Conservation (phyloP, 768 basidiomycete genomes). For the Phaeotremella fagi region DNA sequence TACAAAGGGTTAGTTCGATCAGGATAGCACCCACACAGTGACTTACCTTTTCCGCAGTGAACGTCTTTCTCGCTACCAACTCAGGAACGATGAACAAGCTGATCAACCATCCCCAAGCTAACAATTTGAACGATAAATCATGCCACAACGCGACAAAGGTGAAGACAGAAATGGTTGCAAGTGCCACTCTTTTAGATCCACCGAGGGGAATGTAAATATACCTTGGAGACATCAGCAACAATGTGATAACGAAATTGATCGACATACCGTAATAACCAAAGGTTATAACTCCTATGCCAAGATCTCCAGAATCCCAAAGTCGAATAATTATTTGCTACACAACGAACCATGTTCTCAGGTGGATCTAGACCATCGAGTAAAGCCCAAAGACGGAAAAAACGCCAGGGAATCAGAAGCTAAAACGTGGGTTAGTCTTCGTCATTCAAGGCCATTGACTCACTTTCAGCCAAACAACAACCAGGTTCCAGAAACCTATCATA, state of each 20-base stretch:
- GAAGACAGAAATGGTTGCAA: slow-evolving; percentile 76
- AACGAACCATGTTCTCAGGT: slow-evolving; percentile 98
- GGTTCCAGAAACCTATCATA: slow-evolving; percentile 96
- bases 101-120: slow-evolving; percentile 96
- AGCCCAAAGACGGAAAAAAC: slow-evolving; percentile 94
- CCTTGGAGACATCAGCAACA: slow-evolving; percentile 50
- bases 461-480: slow-evolving; percentile 94
- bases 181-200: slow-evolving; percentile 57
- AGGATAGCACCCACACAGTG: not conserved
- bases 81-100: slow-evolving; percentile 87
- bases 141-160: slow-evolving; percentile 98
- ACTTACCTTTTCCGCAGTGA: slow-evolving; percentile 64
- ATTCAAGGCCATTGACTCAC: too few relatives aligned
- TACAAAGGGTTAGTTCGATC: slow-evolving; percentile 39
- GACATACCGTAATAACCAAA: slow-evolving; percentile 80
- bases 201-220: slow-evolving; percentile 94
- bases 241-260: not conserved
- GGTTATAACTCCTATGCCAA: slow-evolving; percentile 95
- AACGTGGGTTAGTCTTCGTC: too few relatives aligned
- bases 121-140: slow-evolving; percentile 75
- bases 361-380: slow-evolving; percentile 81
- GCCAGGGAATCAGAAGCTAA: slow-evolving; percentile 91
- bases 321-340: slow-evolving; percentile 96
- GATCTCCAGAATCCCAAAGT: slow-evolving; percentile 87
- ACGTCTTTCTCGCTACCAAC: slow-evolving; percentile 57